These are phyloP conservation scores for Oryza glaberrima DNA, from an alignment of 176 grass and related monocot genomes.

Conservation along the genomic window DNA sequence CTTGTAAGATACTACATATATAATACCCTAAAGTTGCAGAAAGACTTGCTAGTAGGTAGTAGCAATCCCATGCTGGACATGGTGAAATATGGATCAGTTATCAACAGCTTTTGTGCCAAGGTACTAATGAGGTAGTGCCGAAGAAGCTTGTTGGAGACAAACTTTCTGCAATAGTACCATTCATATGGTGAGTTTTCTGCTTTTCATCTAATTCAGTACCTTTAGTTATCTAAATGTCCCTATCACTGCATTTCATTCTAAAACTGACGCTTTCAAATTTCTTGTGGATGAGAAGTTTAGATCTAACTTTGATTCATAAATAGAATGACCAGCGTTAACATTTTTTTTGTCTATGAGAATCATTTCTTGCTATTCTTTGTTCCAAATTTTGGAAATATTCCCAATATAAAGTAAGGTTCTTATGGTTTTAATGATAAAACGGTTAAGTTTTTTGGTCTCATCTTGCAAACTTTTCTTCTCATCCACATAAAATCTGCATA, in stretches of 20 bases:
- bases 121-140: not conserved
- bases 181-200: not conserved
- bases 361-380: not conserved
- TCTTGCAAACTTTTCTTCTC: not conserved
- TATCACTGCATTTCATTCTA: not conserved
- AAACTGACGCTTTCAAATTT: not conserved
- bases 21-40: constrained; percentile 1
- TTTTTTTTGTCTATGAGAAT: constrained; percentile 16
- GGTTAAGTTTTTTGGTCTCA: not conserved
- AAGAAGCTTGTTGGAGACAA: not conserved
- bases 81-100: not conserved
- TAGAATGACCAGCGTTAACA: not conserved
- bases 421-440: constrained; percentile 14
- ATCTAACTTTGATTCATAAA: not conserved
- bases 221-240: not conserved
- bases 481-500: constrained; percentile 9
- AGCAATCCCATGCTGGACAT: not conserved
- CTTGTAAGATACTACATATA: not conserved
- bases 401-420: not conserved
- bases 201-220: not conserved
- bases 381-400: not conserved
- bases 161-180: not conserved
- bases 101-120: not conserved
- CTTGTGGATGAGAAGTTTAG: not conserved
- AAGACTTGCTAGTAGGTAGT: not conserved